Conservation (phyloP, 1,284 basidiomycete species). For the Leccinum variabile region DNA sequence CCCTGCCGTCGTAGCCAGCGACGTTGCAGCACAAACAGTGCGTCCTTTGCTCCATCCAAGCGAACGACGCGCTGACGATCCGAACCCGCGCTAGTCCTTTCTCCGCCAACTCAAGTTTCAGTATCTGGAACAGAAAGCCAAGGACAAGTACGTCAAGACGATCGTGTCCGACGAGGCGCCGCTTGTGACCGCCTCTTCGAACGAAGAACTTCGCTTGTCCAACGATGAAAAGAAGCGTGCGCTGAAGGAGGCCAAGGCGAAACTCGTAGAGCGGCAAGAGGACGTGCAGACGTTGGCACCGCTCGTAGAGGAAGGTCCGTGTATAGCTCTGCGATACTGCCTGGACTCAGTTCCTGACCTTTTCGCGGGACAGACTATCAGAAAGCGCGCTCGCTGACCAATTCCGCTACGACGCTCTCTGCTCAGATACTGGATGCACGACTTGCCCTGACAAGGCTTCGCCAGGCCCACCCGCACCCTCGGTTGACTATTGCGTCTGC, state of each 20-base stretch:
- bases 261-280: slow-evolving; percentile 57
- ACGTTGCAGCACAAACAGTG: slow-evolving; percentile 31
- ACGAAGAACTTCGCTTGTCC: slow-evolving; percentile 56
- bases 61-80: slow-evolving; percentile 1
- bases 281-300: slow-evolving; percentile 63
- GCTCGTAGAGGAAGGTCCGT: slow-evolving; percentile 63
- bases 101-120: slow-evolving; percentile 84
- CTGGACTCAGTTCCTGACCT: neutral
- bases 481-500: slow-evolving; percentile 74
- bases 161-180: slow-evolving; percentile 83
- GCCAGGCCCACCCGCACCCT: slow-evolving; percentile 74
- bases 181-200: slow-evolving; percentile 71
- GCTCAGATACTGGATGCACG: slow-evolving; percentile 81
- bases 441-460: slow-evolving; percentile 72
- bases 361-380: slow-evolving; percentile 50
- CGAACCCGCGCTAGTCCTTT: slow-evolving; percentile 53
- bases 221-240: slow-evolving; percentile 72
- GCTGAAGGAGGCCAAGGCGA: slow-evolving; percentile 63
- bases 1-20: slow-evolving; percentile 34
- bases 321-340: neutral
- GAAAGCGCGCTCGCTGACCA: slow-evolving; percentile 51
- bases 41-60: slow-evolving; percentile 7
- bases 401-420: slow-evolving; percentile 58
- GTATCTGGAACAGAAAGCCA: slow-evolving; percentile 85
- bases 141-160: slow-evolving; percentile 79